Base-by-base conservation (phyloP, 202 grass and related monocot genomes). In the Miscanthus sacchariflorus region DNA sequence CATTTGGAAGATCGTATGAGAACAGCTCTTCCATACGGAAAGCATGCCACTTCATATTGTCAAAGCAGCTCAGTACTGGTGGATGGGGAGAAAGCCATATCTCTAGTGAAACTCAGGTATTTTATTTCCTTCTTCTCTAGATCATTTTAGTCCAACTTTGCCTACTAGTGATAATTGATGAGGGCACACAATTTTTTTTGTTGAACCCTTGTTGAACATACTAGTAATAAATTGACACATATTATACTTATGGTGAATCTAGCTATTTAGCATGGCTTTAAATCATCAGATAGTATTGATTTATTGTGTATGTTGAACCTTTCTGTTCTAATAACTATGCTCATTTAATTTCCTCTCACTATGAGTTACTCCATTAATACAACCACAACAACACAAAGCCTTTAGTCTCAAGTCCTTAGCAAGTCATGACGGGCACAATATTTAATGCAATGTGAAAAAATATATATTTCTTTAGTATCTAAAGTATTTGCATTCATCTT, bases 81-180 rank as follows among this genome's bases (percentile, higher is more conserved):
- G 70, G 70, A 40, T 93, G 91, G 91, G 91, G 91, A 17, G 91
- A 93, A 69, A 93, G 91, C 5, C 84, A 93, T 19, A 5, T 88
- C 6, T 90, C 91, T 58, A 58, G 70, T 21, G 14, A 33, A 83
- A 87, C 80, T 44, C 42, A 80, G 89, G 84, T 88, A 48, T 45
- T 48, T 48, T 48, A 12, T 13, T 48, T 48, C 45, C n/a, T n/a
- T n/a, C 45, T 48, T 13, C 45, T 13, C 10, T 48, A 13, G 45
- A 48, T 48, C 45, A 10, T 48, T 48, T 48, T 9, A 48, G 12
- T 48, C 45, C 2, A 48, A 48, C 45, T 48, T 48, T 10, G 10
- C 45, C 45, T 13, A 48, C 45, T 13, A 48, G 45, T 48, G 45
- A 48, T 48, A 48, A 13, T 9, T 48, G 45, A 48, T 48, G 9